phyloP scores from a whole-genome alignment of 257 asterid genomes.

The Gentiana dahurica region DNA sequence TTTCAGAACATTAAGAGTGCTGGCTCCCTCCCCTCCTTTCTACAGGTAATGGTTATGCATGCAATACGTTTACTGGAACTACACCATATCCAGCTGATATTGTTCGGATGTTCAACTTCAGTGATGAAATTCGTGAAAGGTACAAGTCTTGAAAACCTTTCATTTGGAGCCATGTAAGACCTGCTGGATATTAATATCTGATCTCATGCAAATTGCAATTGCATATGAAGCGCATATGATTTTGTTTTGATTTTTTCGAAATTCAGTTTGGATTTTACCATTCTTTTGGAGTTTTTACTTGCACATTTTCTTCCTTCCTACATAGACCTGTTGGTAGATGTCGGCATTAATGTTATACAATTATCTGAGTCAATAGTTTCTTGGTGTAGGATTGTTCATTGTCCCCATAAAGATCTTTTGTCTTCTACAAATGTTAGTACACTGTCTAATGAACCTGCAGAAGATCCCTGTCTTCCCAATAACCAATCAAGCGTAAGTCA shows the following conservation, averaged over 20 bases:
- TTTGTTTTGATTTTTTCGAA: no score
- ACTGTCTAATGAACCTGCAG: constrained; percentile 25
- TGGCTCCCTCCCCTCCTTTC: neutral
- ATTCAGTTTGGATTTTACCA: no score
- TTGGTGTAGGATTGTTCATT: constrained; percentile 55
- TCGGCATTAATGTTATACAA: neutral
- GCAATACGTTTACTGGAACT: constrained; percentile 60
- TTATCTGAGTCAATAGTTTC: constrained; percentile 7
- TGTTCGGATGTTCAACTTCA: constrained; percentile 81
- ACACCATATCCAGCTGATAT: constrained; percentile 52
- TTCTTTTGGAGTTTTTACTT: no score
- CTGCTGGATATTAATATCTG: neutral
- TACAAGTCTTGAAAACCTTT: constrained; percentile 15
- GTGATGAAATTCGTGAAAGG: constrained; percentile 71
- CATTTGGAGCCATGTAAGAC: neutral
- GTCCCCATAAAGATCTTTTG: constrained; percentile 43
- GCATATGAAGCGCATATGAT: no score
- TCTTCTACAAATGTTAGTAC: constrained; percentile 26
- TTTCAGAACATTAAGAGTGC: no score
- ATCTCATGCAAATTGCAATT: neutral
- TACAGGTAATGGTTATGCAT: constrained; percentile 80
- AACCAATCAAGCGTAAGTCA: constrained; percentile 33
- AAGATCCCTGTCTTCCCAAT: constrained; percentile 18
- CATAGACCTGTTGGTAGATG: no score
- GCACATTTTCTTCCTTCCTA: no score